A percentile compares a stretch with the other conserved stretches of the same genome.
Evolutionary conservation across 176 grass and related monocot species (phyloP).

Genomic region (Pharus latifolius): DNA sequence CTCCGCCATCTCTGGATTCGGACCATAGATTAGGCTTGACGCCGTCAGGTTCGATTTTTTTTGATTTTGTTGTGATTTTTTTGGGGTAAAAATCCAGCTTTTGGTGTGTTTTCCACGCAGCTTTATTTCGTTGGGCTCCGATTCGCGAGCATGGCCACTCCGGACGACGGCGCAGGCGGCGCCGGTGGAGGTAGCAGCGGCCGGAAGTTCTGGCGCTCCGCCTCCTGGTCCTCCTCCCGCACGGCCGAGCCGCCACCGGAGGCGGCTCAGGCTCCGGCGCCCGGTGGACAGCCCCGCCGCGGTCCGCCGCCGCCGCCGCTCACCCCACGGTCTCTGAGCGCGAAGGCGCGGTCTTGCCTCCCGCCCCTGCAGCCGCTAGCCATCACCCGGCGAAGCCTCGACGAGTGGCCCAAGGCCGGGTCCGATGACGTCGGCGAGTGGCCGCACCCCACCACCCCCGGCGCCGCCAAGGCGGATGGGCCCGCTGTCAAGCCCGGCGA

Average conservation of each 20-base stretch:
- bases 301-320: slow-evolving; percentile 44
- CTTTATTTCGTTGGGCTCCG: not conserved
- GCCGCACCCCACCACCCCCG: slow-evolving; percentile 77
- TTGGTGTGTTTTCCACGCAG: not conserved
- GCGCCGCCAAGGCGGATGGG: slow-evolving; percentile 34
- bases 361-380: slow-evolving; percentile 86
- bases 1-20: not conserved
- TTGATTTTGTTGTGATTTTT: not conserved
- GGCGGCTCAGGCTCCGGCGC: not conserved
- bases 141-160: slow-evolving; percentile 40
- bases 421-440: slow-evolving; percentile 94
- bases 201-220: slow-evolving; percentile 81
- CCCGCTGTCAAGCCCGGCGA: slow-evolving; percentile 40
- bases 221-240: slow-evolving; percentile 73
- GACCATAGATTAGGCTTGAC: accelerated
- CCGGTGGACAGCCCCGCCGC: slow-evolving; percentile 13
- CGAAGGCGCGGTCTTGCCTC: slow-evolving; percentile 49
- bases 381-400: slow-evolving; percentile 66
- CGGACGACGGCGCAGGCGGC: slow-evolving; percentile 26
- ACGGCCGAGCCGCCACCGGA: slow-evolving; percentile 27
- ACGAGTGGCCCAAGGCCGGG: slow-evolving; percentile 80
- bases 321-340: slow-evolving; percentile 73
- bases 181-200: slow-evolving; percentile 12
- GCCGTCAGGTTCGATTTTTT: slow-evolving; percentile 15
- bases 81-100: not conserved